These are phyloP conservation scores for Passalora sequoiae DNA, from an alignment of 2,329 filamentous ascomycete species.

Conservation along the genomic window DNA sequence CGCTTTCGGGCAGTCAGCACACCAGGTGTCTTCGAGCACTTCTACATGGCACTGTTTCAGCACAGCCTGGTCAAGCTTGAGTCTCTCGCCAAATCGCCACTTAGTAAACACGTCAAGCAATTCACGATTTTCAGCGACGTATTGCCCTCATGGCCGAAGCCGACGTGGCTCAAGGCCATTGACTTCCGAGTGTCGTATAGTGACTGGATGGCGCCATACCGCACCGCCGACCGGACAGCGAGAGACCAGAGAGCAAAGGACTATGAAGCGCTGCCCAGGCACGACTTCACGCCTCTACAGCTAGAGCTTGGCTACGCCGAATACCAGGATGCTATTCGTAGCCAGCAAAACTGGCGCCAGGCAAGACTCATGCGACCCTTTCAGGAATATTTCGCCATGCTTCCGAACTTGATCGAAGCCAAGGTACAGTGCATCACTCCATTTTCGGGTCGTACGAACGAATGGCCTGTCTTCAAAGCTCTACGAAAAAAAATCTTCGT, in stretches of 20 bases:
- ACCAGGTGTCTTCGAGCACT: slow-evolving; percentile 22
- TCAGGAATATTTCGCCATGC: slow-evolving; percentile 16
- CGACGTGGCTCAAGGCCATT: slow-evolving; percentile 9
- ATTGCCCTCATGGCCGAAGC: slow-evolving; percentile 19
- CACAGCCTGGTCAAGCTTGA: slow-evolving; percentile 20
- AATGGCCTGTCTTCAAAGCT: slow-evolving; percentile 19
- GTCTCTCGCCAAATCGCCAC: slow-evolving; percentile 16
- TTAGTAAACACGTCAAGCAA: slow-evolving; percentile 25
- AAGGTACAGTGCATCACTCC: slow-evolving; percentile 13
- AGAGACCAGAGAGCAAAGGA: slow-evolving; percentile 8
- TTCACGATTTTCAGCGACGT: slow-evolving; percentile 28
- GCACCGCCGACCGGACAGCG: neutral
- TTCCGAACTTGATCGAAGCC: slow-evolving; percentile 21
- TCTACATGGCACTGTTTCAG: slow-evolving; percentile 25
- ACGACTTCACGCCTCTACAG: slow-evolving; percentile 15
- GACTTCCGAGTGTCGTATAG: slow-evolving; percentile 11
- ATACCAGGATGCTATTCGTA: slow-evolving; percentile 1
- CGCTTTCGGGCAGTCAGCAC: slow-evolving; percentile 18
- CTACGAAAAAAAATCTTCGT: slow-evolving; percentile 14
- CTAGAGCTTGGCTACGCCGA: slow-evolving; percentile 13
- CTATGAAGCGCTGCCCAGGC: slow-evolving; percentile 17
- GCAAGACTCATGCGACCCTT: slow-evolving; percentile 12
- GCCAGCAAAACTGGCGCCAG: slow-evolving; percentile 17
- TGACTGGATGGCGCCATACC: slow-evolving; percentile 4
- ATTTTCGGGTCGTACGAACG: slow-evolving; percentile 12